phyloP scores from a whole-genome alignment of 2,329 filamentous ascomycete species.

The Emergomyces pasteurianus region DNA sequence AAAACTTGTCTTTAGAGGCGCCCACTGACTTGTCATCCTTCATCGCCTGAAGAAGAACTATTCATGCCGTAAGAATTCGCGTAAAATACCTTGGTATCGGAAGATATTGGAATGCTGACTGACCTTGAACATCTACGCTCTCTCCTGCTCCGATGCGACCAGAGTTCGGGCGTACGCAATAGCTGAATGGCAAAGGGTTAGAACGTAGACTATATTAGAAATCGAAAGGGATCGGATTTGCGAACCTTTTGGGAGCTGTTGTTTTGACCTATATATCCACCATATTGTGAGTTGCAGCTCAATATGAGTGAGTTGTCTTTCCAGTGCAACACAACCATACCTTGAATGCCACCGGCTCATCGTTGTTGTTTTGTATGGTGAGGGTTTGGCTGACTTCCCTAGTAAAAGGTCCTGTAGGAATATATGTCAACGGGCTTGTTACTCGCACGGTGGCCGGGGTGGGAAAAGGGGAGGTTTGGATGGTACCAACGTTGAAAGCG shows the following conservation, averaged over 20 bases:
- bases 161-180: conserved; percentile 94
- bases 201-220: background rate
- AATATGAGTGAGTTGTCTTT: background rate
- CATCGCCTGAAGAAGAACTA: conserved; percentile 95
- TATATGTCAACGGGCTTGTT: conserved; percentile 12
- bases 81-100: background rate
- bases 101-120: conserved; percentile 6
- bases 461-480: background rate
- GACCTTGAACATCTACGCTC: conserved; percentile 87
- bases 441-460: background rate
- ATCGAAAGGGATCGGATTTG: conserved; percentile 10
- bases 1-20: conserved; percentile 82
- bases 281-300: conserved; percentile 15
- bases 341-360: conserved; percentile 53
- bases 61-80: background rate
- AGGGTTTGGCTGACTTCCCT: conserved; percentile 52
- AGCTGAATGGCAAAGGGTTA: conserved; percentile 44
- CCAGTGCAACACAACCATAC: conserved; percentile 24
- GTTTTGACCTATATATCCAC: conserved; percentile 69
- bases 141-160: conserved; percentile 85
- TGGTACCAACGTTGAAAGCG: conserved; percentile 66
- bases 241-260: conserved; percentile 96
- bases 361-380: conserved; percentile 46
- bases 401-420: conserved; percentile 47
- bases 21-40: conserved; percentile 57